These are phyloP conservation scores for Juglanconis juglandina DNA, from an alignment of 2,329 filamentous ascomycete species.

Conservation along the genomic window DNA sequence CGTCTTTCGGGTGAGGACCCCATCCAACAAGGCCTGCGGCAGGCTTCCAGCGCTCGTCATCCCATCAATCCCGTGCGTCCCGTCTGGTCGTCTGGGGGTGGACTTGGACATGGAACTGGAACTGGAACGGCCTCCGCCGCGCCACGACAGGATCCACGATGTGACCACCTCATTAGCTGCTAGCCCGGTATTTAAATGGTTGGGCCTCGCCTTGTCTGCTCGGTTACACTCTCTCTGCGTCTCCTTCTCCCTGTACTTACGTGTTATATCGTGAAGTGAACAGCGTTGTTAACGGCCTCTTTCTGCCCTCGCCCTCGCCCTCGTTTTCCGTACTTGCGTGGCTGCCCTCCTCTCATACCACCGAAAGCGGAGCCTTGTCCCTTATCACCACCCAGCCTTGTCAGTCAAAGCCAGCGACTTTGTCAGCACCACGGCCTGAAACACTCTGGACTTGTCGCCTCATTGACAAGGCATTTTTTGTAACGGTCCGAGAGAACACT, in stretches of 20 bases:
- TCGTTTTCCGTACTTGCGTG: background rate
- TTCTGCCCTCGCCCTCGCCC: background rate
- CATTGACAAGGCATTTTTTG: background rate
- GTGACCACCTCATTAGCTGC: background rate
- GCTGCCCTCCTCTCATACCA: conserved; percentile 1
- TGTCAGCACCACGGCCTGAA: conserved; percentile 5
- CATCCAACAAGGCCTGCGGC: no score
- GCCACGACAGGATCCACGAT: background rate
- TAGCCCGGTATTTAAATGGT: background rate
- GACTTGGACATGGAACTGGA: background rate
- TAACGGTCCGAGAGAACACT: background rate
- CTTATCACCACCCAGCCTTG: conserved; percentile 16
- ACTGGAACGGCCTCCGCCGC: background rate
- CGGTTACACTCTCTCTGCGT: background rate
- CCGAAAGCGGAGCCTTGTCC: conserved; percentile 21
- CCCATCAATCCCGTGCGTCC: no score
- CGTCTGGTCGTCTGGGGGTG: background rate
- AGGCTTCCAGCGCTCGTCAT: no score
- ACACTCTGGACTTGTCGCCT: background rate
- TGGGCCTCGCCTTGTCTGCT: background rate
- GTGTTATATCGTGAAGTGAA: no score
- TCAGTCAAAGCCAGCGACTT: conserved; percentile 2
- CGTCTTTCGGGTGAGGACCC: background rate
- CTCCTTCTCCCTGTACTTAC: background rate
- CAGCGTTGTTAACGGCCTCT: background rate